Percentiles rank a stretch among this genome's conserved stretches.
These are phyloP conservation scores for Phytophthora megakarya DNA, from an alignment of 352 stramenopile genomes.

Conservation along the genomic window DNA sequence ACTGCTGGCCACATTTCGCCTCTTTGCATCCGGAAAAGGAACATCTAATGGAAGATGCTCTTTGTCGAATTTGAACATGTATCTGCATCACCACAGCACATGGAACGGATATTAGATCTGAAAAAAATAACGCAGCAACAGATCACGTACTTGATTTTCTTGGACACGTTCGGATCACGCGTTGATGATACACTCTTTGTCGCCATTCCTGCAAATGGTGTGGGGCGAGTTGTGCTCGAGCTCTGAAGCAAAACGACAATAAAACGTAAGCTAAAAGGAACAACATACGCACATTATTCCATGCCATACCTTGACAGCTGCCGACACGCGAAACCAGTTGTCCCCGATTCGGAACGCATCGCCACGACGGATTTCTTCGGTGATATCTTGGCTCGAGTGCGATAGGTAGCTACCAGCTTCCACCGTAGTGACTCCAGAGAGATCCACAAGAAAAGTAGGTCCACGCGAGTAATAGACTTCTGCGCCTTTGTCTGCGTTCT, in stretches of 20 bases:
- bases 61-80: constrained; percentile 87
- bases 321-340: constrained; percentile 83
- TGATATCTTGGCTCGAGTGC: constrained; percentile 70
- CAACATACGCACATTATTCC: not conserved
- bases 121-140: not conserved
- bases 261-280: not conserved
- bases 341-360: constrained; percentile 78
- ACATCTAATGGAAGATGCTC: constrained; percentile 80
- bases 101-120: too few relatives aligned
- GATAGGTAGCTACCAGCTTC: constrained; percentile 75
- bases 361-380: constrained; percentile 69
- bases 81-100: constrained; percentile 51
- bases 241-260: constrained; percentile 38
- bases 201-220: constrained; percentile 69
- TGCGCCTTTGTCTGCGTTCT: constrained; percentile 75
- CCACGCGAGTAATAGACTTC: constrained; percentile 84
- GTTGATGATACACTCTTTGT: constrained; percentile 84
- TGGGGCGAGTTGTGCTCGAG: constrained; percentile 65
- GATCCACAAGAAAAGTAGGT: constrained; percentile 67
- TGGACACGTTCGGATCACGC: constrained; percentile 77
- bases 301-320: constrained; percentile 61
- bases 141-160: constrained; percentile 69
- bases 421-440: constrained; percentile 72
- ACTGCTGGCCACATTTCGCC: constrained; percentile 58
- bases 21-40: constrained; percentile 74